Conservation (phyloP, 495 filamentous ascomycete species). For the Achaetomiella virescens region DNA sequence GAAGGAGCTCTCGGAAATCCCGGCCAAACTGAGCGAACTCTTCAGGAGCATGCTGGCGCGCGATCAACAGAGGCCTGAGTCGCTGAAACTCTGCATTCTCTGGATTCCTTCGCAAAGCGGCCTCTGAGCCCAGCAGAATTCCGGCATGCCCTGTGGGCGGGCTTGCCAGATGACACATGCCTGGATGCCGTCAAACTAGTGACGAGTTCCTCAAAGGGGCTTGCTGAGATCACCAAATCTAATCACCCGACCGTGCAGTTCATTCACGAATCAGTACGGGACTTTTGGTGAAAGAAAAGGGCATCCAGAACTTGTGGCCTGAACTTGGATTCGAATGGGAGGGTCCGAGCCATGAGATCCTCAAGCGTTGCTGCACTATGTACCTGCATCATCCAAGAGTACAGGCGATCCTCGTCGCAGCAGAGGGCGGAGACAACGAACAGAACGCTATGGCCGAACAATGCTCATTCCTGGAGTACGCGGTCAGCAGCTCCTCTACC, state of each 20-base stretch:
- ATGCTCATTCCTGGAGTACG: conserved; percentile 19
- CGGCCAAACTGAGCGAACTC: conserved; percentile 22
- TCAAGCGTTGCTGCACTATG: conserved; percentile 31
- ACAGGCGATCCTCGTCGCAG: not conserved
- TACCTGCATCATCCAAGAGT: conserved; percentile 13
- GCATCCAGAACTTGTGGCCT: conserved; percentile 32
- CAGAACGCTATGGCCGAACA: not conserved
- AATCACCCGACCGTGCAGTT: conserved; percentile 31
- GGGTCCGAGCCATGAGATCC: conserved; percentile 27
- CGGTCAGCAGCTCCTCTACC: conserved; percentile 13
- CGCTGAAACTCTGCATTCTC: conserved; percentile 29
- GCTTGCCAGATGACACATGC: conserved; percentile 4
- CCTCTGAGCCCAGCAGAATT: conserved; percentile 30
- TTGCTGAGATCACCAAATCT: conserved; percentile 26
- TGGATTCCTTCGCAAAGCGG: conserved; percentile 32
- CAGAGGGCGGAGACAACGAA: not conserved
- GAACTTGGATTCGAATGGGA: conserved; percentile 23
- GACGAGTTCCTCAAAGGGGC: conserved; percentile 28
- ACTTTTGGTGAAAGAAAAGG: conserved; percentile 25
- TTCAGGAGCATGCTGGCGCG: conserved; percentile 30
- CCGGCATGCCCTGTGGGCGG: conserved; percentile 30
- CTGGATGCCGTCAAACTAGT: conserved; percentile 20
- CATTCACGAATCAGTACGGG: conserved; percentile 37
- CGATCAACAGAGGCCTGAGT: conserved; percentile 22
- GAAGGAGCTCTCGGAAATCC: conserved; percentile 25